These are phyloP conservation scores for Scedosporium aurantiacum DNA, from an alignment of 2,329 filamentous ascomycete genomes.

Conservation along the genomic window DNA sequence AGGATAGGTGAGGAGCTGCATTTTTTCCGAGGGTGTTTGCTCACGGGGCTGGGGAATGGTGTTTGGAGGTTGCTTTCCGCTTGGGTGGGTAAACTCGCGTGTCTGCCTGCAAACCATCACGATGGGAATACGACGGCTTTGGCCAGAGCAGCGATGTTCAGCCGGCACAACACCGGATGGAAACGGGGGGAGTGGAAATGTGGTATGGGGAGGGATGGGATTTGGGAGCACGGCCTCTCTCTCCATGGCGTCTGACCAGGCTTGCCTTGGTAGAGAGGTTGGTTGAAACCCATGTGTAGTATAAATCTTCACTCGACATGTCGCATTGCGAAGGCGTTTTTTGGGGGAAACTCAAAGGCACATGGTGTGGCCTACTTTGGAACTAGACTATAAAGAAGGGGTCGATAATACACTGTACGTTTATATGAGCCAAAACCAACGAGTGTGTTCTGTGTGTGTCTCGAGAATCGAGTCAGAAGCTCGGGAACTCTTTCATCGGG, in stretches of 20 bases:
- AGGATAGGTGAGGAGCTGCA: conserved; percentile 49
- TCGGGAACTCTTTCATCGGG: too few relatives aligned
- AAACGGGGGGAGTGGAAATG: not conserved
- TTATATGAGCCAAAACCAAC: not conserved
- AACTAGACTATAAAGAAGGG: conserved; percentile 13
- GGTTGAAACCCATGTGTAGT: conserved; percentile 2
- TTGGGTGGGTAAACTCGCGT: too few relatives aligned
- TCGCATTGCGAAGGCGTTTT: conserved; percentile 7
- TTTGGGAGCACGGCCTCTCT: not conserved
- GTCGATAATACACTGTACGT: conserved; percentile 8
- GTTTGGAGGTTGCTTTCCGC: not conserved
- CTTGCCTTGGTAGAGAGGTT: not conserved
- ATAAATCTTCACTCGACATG: conserved; percentile 8
- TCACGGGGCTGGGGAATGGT: not conserved
- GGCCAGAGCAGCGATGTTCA: too few relatives aligned
- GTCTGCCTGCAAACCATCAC: too few relatives aligned
- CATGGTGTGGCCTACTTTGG: conserved; percentile 9
- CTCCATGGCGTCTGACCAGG: not conserved
- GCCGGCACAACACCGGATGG: too few relatives aligned
- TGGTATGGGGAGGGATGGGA: not conserved
- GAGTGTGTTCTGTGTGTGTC: not conserved
- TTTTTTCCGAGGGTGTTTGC: too few relatives aligned
- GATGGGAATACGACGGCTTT: too few relatives aligned
- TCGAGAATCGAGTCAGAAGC: not conserved
- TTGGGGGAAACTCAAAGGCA: not conserved